Conservation (phyloP, 495 filamentous ascomycete species). For the Penicillium lividum region DNA sequence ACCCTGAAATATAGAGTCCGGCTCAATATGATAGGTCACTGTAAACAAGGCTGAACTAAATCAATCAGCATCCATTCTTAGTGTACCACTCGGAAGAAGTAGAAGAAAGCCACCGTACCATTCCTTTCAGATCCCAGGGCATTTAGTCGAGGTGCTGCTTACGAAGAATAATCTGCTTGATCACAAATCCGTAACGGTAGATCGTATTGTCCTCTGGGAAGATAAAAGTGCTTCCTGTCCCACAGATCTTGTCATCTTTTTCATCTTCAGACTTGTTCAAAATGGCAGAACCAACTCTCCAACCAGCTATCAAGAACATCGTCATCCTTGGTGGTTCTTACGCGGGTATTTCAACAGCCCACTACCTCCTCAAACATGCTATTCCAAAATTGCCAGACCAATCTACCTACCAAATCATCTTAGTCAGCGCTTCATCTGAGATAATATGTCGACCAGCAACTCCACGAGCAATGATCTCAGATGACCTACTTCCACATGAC, state of each 20-base stretch:
- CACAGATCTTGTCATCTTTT: neutral
- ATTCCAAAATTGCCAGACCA: constrained; percentile 40
- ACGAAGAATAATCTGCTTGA: neutral
- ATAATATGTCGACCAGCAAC: constrained; percentile 46
- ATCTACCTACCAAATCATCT: constrained; percentile 32
- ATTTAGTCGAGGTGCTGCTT: neutral
- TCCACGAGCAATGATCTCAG: constrained; percentile 49
- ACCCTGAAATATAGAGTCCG: neutral
- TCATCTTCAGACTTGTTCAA: neutral
- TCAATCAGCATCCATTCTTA: neutral
- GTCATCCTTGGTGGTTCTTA: constrained; percentile 57
- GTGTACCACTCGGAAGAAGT: neutral
- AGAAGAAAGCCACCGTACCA: neutral
- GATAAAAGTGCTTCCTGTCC: neutral
- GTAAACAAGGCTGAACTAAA: no score
- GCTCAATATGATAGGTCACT: neutral
- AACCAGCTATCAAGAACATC: constrained; percentile 35
- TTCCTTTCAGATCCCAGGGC: neutral
- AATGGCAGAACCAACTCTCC: neutral
- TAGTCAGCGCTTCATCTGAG: constrained; percentile 47
- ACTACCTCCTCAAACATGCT: constrained; percentile 54
- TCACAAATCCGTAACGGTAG: neutral
- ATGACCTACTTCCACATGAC: constrained; percentile 42
- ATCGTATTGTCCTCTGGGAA: neutral
- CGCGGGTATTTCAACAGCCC: constrained; percentile 50